Evolutionary conservation across 1,284 basidiomycete genomes (phyloP), one percentile per base, ranked within the genome.

Genomic region (Naganishia sp.): DNA sequence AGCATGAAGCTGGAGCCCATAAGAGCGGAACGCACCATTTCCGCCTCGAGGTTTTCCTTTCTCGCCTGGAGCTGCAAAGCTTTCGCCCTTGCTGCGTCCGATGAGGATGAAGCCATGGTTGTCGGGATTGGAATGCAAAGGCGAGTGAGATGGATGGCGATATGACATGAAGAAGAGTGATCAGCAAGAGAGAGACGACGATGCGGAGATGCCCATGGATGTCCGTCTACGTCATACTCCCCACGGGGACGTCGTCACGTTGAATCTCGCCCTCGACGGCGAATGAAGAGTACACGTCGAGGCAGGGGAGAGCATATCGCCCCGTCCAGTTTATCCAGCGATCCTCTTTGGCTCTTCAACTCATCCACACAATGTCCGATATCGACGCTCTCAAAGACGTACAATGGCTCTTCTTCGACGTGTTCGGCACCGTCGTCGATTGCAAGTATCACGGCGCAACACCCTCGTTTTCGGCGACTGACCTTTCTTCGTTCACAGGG

Each of bases 1-100:
- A 64, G 51, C 49, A 56, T 3, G 17, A 23, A 15, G 21, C 6
- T 10, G 7, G 10, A 7, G 18, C 35, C 11, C 17, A 23, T 2
- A 11, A 17, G 31, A 17, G 25, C 4, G 25, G 17, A 65, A 47
- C 76, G 53, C 62, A 76, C 78, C 45, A 80, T 79, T 67, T 78
- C 75, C 46, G 69, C 69, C 63, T 80, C 76, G 32, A 80, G 77
- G 43, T 75, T 76, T 49, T 78, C 76, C 64, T 76, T 78, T 21
- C 75, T 68, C 69, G 77, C 71, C 73, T 79, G 78, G 31, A 80
- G 69, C 2, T 75, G 76, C 18, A 72, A 65, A 5, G 77, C 78
- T 66, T 75, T 76, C 61, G 78, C 76, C 51, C 77, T 67, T 31
- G 76, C 50, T 15, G 21, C 32, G 18, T 60, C 49, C 28, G n/a